Evolutionary conservation across 192 early-diverging fungal species (phyloP), one percentile per base, ranked within the genome.

Genomic region (Helicostylum pulchrum): DNA sequence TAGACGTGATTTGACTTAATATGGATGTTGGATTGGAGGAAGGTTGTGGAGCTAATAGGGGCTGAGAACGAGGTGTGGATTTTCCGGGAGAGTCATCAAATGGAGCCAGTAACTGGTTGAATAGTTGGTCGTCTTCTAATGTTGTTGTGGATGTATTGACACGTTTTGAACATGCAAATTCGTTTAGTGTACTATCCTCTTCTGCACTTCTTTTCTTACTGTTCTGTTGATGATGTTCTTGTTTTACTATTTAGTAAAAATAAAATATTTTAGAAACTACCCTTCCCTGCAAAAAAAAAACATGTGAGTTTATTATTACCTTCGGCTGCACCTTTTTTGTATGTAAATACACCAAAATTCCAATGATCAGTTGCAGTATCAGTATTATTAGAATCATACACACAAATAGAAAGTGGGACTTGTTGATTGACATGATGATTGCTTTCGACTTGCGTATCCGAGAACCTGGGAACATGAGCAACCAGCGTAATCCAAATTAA

Each of bases 281-380:
- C 3, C 11, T 6, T 17, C 7, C 17, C n/a, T n/a, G n/a, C n/a
- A 8, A n/a, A 17, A 36, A 17, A 31, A 7, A 39, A 34, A 20
- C 8, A 19, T 21, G 34, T 56, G 17, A 2, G n/a, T 7, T 4
- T 19, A 39, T 26, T 7, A 17, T 36, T 56, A 56, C 54, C 54
- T 56, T 56, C 54, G 2, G 31, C 32, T 19, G 54, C 31, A 15
- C 57, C 57, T 59, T 59, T 45, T 11, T 45, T 59, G 36, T 59
- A 59, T 21, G 57, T 59, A 43, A 59, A 59, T 21, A 45, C 3
- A 21, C 57, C 57, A 45, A 59, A 59, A 59, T 45, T 59, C 57
- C 57, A 59, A 26, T 59, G 57, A 59, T 59, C 57, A 2, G 43
- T 21, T 2, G 36, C 57, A 45, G 57, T 59, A 21, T 59, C 57